A percentile compares a stretch with the other conserved stretches of the same genome.
phyloP scores from a whole-genome alignment of 2,329 filamentous ascomycete species.

The Botrytis pseudocinerea region DNA sequence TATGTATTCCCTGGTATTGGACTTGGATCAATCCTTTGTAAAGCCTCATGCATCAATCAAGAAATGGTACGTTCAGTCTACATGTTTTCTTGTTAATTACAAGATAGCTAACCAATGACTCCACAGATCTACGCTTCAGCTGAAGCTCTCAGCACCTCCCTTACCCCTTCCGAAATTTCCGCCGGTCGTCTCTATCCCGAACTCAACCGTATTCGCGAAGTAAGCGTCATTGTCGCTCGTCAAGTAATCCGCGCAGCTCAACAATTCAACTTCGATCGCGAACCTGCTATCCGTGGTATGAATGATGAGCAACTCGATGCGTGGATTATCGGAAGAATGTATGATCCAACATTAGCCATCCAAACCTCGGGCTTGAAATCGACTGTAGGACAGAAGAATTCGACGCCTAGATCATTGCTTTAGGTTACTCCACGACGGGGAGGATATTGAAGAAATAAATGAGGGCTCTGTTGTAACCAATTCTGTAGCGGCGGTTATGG shows the following conservation, averaged over 20 bases:
- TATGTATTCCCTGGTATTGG: slow-evolving; percentile 85
- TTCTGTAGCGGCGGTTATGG: background rate
- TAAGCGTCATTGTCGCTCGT: slow-evolving; percentile 75
- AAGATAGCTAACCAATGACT: slow-evolving; percentile 51
- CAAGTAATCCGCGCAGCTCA: slow-evolving; percentile 72
- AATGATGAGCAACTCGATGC: slow-evolving; percentile 49
- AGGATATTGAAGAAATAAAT: background rate
- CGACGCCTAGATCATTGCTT: slow-evolving; percentile 19
- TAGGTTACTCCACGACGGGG: background rate
- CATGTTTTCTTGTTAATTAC: background rate
- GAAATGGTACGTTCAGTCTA: slow-evolving; percentile 33
- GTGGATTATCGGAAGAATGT: slow-evolving; percentile 77
- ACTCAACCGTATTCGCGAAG: slow-evolving; percentile 69
- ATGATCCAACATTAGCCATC: slow-evolving; percentile 52
- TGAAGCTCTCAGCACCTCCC: slow-evolving; percentile 66
- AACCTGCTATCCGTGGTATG: slow-evolving; percentile 58
- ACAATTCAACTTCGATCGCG: slow-evolving; percentile 65
- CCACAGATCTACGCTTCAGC: slow-evolving; percentile 75
- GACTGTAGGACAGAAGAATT: slow-evolving; percentile 8
- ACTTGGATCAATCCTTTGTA: slow-evolving; percentile 71
- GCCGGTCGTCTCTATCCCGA: slow-evolving; percentile 71
- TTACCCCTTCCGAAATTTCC: slow-evolving; percentile 59
- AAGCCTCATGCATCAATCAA: slow-evolving; percentile 57
- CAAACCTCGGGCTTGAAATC: slow-evolving; percentile 3
- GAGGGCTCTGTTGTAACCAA: slow-evolving; percentile 5